Evolutionary conservation across 2,329 filamentous ascomycete species (phyloP).

Genomic region (Colletotrichum australisinense): DNA sequence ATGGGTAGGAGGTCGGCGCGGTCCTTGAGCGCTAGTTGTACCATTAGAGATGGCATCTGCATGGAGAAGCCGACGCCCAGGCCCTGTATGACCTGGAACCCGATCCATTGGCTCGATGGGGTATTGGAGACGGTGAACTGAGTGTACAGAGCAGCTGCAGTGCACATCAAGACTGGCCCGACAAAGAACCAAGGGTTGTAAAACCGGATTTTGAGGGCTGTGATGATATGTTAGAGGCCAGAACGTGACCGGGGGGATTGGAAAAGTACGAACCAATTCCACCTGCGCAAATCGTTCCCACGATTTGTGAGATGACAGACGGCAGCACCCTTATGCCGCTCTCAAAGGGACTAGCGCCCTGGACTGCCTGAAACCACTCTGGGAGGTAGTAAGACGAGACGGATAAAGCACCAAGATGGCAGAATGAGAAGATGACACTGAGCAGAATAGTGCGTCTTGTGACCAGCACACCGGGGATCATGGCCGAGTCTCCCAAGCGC

Average conservation of each 20-base stretch:
- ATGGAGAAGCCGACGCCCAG: slow-evolving; percentile 27
- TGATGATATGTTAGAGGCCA: background rate
- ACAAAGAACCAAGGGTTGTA: slow-evolving; percentile 31
- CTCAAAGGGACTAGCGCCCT: background rate
- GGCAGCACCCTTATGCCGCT: background rate
- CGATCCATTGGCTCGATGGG: slow-evolving; percentile 28
- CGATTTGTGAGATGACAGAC: background rate
- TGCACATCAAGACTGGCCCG: slow-evolving; percentile 17
- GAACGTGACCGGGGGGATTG: background rate
- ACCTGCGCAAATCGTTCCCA: background rate
- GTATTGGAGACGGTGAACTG: slow-evolving; percentile 25
- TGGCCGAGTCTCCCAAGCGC: background rate
- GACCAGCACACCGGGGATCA: background rate
- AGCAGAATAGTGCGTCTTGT: background rate
- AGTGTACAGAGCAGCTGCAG: slow-evolving; percentile 13
- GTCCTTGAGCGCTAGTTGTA: slow-evolving; percentile 32
- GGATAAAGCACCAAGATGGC: background rate
- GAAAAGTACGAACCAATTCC: background rate
- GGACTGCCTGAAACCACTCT: background rate
- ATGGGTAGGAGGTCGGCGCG: slow-evolving; percentile 18
- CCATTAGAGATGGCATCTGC: slow-evolving; percentile 27
- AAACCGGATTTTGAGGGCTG: slow-evolving; percentile 21
- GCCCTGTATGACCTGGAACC: slow-evolving; percentile 33
- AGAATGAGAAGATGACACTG: background rate
- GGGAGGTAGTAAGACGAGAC: background rate